Evolutionary conservation across 352 stramenopile species (phyloP).

Genomic region (Phytophthora brassicae): DNA sequence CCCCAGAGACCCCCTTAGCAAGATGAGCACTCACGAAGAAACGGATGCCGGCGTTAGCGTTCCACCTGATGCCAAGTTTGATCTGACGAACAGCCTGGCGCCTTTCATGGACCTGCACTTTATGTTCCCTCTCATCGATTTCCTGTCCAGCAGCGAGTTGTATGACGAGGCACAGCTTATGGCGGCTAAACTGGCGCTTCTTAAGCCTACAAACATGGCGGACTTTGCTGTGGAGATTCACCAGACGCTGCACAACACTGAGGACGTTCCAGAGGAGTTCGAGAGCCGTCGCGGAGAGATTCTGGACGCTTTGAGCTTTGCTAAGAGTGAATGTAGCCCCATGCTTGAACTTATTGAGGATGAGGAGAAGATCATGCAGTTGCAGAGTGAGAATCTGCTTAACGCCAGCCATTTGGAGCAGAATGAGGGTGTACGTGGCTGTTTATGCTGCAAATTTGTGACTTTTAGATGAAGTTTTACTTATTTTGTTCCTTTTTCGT

Average conservation of each 20-base stretch:
- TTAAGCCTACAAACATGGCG: constrained; percentile 96
- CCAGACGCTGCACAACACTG: constrained; percentile 87
- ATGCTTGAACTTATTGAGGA: constrained; percentile 86
- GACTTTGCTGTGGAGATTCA: constrained; percentile 97
- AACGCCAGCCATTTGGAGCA: constrained; percentile 81
- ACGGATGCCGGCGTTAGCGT: constrained; percentile 48
- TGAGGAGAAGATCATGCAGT: constrained; percentile 85
- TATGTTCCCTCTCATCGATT: constrained; percentile 97
- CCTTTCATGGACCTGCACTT: constrained; percentile 97
- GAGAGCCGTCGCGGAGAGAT: constrained; percentile 79
- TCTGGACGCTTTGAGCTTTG: constrained; percentile 71
- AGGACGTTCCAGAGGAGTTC: constrained; percentile 79
- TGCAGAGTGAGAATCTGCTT: constrained; percentile 82
- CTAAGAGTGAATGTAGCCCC: constrained; percentile 70
- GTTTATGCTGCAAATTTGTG: not conserved
- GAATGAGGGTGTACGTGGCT: constrained; percentile 66
- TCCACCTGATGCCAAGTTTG: constrained; percentile 80
- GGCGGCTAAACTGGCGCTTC: constrained; percentile 89
- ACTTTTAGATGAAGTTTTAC: not conserved
- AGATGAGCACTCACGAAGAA: constrained; percentile 50
- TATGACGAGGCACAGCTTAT: constrained; percentile 92
- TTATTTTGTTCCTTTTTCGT: not conserved
- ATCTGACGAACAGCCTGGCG: constrained; percentile 93
- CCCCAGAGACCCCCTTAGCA: not conserved
- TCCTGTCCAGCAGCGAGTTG: constrained; percentile 88